Evolutionary conservation across 768 basidiomycete genomes (phyloP), one percentile per base, ranked within the genome.

Genomic region (Amanita pseudoporphyria): DNA sequence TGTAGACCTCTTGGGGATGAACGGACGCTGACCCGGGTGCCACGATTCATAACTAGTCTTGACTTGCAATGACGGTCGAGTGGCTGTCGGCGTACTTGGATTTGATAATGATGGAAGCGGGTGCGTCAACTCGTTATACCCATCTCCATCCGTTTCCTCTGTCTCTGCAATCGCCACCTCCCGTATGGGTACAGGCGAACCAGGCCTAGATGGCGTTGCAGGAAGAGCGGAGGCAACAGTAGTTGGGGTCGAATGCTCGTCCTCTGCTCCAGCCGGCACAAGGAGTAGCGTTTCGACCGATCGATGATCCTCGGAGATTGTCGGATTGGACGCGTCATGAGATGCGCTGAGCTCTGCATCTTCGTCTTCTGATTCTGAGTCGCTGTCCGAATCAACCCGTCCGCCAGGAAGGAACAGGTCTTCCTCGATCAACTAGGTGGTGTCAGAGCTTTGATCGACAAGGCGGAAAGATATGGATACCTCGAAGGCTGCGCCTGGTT

Each of bases 371-470:
- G 55, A 45, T 21, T 67, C 60, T 5, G 57, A 56, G 5, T 65
- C 64, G 3, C 58, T 58, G 33, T 69, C 64, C 16, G 63, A 61
- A 41, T 74, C 71, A 13, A 64, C 56, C 2, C 60, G 52, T 53
- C 68, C 72, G 10, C 84, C 82, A 1, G 84, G 85, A 57, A 87
- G 86, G 58, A 76, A 80, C 3, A 88, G 61, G 53, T 88, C 84
- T 62, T 86, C 84, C 60, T 88, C 86, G 43, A 84, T 67, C 64
- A 87, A 71, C 81, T 84, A 52, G 26, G 39, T 10, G 44, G 32
- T 6, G 30, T 45, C 26, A 45, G 44, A 7, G 36, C 13, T 31
- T 19, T 26, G 26, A 44, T 22, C 21, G 44, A 13, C 5, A 22
- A 24, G 24, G 21, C 13, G 22, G 35, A 16, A 16, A 22, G 35